Evolutionary conservation across 2,329 filamentous ascomycete species (phyloP).

Genomic region (Cercospora nicotianae): DNA sequence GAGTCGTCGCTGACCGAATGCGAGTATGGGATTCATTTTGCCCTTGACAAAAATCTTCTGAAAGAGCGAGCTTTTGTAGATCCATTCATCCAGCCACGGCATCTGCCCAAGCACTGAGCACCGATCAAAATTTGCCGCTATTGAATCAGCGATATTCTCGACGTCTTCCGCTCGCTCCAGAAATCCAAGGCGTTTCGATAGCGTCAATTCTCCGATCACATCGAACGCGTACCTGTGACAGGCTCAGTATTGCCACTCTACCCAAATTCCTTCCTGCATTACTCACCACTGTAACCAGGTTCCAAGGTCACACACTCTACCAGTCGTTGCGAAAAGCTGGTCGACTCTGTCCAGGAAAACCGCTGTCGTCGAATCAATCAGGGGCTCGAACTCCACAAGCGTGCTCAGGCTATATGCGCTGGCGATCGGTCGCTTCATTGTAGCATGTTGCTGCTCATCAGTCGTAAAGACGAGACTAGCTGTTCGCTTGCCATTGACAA

Average conservation of each 20-base stretch:
- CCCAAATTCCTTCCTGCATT: not conserved
- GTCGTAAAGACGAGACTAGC: conserved; percentile 33
- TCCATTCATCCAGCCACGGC: conserved; percentile 33
- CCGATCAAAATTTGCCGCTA: conserved; percentile 31
- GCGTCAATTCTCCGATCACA: conserved; percentile 33
- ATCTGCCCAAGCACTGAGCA: conserved; percentile 34
- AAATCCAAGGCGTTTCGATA: conserved; percentile 28
- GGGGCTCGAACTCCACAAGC: conserved; percentile 73
- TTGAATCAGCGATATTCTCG: conserved; percentile 19
- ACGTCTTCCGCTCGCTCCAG: conserved; percentile 28
- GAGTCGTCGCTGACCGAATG: conserved; percentile 30
- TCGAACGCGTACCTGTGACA: conserved; percentile 26
- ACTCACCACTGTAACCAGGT: conserved; percentile 74
- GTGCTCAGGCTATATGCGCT: conserved; percentile 55
- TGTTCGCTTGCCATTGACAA: conserved; percentile 31
- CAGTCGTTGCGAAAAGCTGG: conserved; percentile 40
- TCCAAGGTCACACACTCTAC: conserved; percentile 60
- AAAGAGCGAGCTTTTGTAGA: conserved; percentile 31
- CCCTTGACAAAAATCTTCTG: conserved; percentile 28
- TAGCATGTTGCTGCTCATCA: conserved; percentile 30
- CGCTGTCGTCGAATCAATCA: conserved; percentile 71
- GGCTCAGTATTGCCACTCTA: not conserved
- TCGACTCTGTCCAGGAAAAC: conserved; percentile 52
- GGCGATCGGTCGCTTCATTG: conserved; percentile 33
- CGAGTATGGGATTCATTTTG: conserved; percentile 27